These are phyloP conservation scores for Dryas octopetala DNA, from an alignment of 306 rosid genomes.

Conservation along the genomic window DNA sequence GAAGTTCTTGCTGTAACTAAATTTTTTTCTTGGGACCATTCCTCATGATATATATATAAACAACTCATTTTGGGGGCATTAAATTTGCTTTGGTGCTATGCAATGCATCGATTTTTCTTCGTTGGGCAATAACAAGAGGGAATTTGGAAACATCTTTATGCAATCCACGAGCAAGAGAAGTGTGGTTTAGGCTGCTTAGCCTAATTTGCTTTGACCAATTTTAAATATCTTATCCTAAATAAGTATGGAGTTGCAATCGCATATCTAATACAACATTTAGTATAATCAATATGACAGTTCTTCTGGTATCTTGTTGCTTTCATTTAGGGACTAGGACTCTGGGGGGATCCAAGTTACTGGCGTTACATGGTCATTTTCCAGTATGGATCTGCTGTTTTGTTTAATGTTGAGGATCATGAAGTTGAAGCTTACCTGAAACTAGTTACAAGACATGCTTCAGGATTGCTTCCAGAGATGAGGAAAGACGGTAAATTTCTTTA, in stretches of 20 bases:
- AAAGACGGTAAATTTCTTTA: slow-evolving; percentile 71
- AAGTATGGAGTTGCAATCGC: not conserved
- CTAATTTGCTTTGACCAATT: not conserved
- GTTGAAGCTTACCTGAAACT: slow-evolving; percentile 64
- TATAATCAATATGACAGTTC: not conserved
- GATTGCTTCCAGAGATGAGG: slow-evolving; percentile 79
- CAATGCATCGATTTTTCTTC: slow-evolving; percentile 14
- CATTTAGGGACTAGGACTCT: slow-evolving; percentile 50
- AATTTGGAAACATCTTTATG: not conserved
- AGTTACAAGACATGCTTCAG: slow-evolving; percentile 82
- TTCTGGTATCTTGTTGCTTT: slow-evolving; percentile 25
- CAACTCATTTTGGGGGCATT: not conserved
- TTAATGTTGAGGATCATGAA: slow-evolving; percentile 89
- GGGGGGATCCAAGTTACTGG: slow-evolving; percentile 41
- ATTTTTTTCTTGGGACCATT: not conserved
- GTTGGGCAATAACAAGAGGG: not conserved
- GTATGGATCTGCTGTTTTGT: slow-evolving; percentile 90
- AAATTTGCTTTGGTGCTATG: not conserved
- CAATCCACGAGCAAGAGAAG: too few species aligned
- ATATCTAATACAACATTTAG: not conserved
- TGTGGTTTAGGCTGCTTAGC: not conserved
- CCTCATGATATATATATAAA: not conserved
- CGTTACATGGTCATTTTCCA: slow-evolving; percentile 83
- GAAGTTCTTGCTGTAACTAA: slow-evolving; percentile 18
- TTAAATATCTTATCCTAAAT: not conserved